A percentile compares a stretch with the other conserved stretches of the same genome.
Conservation (phyloP, 2,329 filamentous ascomycete species). For the Clarireedia homoeocarpa region DNA sequence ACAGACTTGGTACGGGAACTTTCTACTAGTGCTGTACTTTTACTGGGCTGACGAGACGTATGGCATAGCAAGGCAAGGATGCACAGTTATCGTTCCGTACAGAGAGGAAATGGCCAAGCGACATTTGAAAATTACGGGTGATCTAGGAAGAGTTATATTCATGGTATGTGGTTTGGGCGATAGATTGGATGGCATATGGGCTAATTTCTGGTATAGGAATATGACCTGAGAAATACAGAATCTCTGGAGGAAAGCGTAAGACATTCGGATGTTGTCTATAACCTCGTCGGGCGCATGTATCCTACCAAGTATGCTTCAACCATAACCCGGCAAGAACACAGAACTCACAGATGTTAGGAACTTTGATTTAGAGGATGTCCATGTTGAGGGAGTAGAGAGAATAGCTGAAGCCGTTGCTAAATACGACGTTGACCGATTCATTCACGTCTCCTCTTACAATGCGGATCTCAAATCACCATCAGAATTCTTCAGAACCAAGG, state of each 20-base stretch:
- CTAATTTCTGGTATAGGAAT: conserved; percentile 54
- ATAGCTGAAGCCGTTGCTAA: conserved; percentile 94
- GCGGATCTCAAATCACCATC: conserved; percentile 72
- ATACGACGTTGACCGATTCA: conserved; percentile 94
- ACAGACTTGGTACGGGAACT: conserved; percentile 63
- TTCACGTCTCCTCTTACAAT: conserved; percentile 95
- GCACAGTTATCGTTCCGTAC: conserved; percentile 86
- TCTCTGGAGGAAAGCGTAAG: conserved; percentile 95
- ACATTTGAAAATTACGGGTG: conserved; percentile 92
- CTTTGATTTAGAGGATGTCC: conserved; percentile 86
- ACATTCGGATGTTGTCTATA: conserved; percentile 97
- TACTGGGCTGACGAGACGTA: conserved; percentile 17
- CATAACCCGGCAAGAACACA: not conserved
- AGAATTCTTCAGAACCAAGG: conserved; percentile 89
- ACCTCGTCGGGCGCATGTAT: conserved; percentile 88
- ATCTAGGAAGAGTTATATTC: conserved; percentile 83
- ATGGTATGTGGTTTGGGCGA: conserved; percentile 42
- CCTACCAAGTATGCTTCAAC: conserved; percentile 70
- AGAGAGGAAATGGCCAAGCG: conserved; percentile 97
- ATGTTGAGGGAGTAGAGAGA: conserved; percentile 84
- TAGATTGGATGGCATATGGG: not conserved
- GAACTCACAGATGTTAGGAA: conserved; percentile 54
- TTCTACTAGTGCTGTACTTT: not conserved
- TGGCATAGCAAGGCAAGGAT: conserved; percentile 74
- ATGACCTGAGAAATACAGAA: conserved; percentile 85